Conservation (phyloP, 345 rosid genomes). For the Physaria fendleri region DNA sequence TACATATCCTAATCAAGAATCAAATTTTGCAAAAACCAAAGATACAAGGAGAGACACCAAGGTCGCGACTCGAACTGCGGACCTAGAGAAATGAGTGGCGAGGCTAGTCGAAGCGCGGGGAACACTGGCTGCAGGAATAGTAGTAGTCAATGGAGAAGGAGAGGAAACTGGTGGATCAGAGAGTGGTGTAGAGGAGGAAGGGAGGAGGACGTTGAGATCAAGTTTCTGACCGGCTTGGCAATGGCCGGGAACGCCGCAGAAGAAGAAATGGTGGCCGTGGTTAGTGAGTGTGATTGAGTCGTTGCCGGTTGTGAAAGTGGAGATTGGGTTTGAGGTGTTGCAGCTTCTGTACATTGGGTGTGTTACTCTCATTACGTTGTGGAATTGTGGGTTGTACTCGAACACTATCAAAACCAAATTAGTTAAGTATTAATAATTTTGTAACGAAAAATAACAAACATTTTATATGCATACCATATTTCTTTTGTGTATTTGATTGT, state of each 20-base stretch:
- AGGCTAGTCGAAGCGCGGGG: constrained; percentile 42
- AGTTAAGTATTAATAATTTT: not conserved
- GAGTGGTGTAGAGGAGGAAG: constrained; percentile 36
- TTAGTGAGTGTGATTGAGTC: constrained; percentile 69
- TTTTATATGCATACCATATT: not conserved
- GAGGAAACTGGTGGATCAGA: constrained; percentile 33
- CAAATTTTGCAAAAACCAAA: not conserved
- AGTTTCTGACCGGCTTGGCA: constrained; percentile 87
- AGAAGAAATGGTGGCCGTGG: constrained; percentile 78
- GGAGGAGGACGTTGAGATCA: constrained; percentile 62
- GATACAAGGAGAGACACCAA: constrained; percentile 14
- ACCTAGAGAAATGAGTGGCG: constrained; percentile 22
- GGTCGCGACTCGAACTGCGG: not conserved
- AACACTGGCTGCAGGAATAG: constrained; percentile 41
- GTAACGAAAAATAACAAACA: not conserved
- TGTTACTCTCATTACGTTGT: constrained; percentile 85
- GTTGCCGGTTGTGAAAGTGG: constrained; percentile 77
- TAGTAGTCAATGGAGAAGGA: constrained; percentile 20
- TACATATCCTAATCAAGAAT: constrained; percentile 13
- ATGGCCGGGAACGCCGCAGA: constrained; percentile 93
- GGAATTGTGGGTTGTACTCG: constrained; percentile 71
- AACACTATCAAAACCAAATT: constrained; percentile 42
- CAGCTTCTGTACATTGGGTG: constrained; percentile 73
- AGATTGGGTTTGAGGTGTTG: constrained; percentile 74
- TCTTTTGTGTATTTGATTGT: too few species aligned